Conservation (phyloP, 2,329 filamentous ascomycete genomes). For the Hypomyces perniciosus region DNA sequence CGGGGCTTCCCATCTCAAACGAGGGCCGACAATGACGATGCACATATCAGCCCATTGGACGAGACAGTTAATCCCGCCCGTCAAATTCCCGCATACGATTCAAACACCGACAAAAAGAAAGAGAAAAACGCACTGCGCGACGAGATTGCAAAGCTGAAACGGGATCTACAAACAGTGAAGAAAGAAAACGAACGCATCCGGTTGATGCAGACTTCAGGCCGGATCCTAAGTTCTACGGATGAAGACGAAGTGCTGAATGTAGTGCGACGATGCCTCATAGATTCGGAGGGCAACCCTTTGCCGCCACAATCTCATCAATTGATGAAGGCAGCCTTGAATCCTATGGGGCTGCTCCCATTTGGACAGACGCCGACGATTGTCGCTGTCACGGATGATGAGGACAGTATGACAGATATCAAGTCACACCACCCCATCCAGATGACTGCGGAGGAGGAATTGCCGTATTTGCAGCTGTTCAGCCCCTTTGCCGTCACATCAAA, state of each 20-base stretch:
- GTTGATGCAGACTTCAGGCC: constrained; percentile 33
- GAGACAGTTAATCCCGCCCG: constrained; percentile 33
- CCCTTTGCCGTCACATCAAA: constrained; percentile 57
- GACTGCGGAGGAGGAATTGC: constrained; percentile 57
- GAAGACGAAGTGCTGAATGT: constrained; percentile 35
- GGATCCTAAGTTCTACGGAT: constrained; percentile 28
- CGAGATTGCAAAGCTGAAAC: constrained; percentile 51
- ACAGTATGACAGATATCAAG: constrained; percentile 36
- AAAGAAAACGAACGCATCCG: constrained; percentile 54
- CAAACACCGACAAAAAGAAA: constrained; percentile 44
- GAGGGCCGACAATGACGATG: neutral
- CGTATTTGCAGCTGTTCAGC: constrained; percentile 66
- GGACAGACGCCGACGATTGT: constrained; percentile 28
- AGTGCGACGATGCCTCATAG: constrained; percentile 34
- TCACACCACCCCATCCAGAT: constrained; percentile 63
- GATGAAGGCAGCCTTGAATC: constrained; percentile 45
- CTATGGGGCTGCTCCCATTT: constrained; percentile 47
- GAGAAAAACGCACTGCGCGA: constrained; percentile 47
- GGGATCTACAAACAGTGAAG: constrained; percentile 51
- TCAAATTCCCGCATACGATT: constrained; percentile 35
- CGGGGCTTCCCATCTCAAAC: neutral
- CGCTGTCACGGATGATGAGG: constrained; percentile 20
- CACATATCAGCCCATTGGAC: constrained; percentile 8
- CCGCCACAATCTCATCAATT: constrained; percentile 33
- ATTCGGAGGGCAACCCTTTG: constrained; percentile 25